Evolutionary conservation across 306 rosid species (phyloP).

Genomic region (Corylus avellana): DNA sequence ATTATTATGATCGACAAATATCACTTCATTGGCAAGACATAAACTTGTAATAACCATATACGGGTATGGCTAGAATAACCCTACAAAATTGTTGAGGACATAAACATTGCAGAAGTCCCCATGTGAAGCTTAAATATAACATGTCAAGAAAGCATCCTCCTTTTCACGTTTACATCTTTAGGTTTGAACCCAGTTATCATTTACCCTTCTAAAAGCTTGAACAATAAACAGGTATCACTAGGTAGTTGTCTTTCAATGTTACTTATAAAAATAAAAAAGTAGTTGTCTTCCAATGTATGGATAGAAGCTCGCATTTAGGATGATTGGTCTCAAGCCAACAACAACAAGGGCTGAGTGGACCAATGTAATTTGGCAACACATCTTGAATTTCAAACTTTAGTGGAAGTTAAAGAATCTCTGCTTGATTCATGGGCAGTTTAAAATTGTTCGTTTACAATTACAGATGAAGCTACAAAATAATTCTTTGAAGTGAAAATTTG

Average conservation of each 20-base stretch:
- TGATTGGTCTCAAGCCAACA: slow-evolving; percentile 5
- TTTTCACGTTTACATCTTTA: background rate
- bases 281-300: background rate
- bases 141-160: background rate
- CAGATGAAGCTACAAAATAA: slow-evolving; percentile 23
- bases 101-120: too few species aligned
- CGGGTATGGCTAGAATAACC: background rate
- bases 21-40: background rate
- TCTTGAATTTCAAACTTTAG: background rate
- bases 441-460: slow-evolving; percentile 1
- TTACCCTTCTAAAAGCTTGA: background rate
- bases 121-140: background rate
- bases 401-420: slow-evolving; percentile 14
- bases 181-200: too few species aligned
- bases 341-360: background rate
- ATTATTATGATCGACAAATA: background rate
- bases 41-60: background rate
- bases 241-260: background rate
- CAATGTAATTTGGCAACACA: slow-evolving; percentile 5
- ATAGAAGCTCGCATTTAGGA: too few species aligned
- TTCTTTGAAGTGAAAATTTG: slow-evolving; percentile 18
- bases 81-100: too few species aligned
- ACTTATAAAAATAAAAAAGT: background rate
- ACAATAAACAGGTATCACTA: background rate
- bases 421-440: slow-evolving; percentile 11